Base-by-base conservation (phyloP, 371 early-diverging fungal species). In the Amoeboaphelidium protococcarum region DNA sequence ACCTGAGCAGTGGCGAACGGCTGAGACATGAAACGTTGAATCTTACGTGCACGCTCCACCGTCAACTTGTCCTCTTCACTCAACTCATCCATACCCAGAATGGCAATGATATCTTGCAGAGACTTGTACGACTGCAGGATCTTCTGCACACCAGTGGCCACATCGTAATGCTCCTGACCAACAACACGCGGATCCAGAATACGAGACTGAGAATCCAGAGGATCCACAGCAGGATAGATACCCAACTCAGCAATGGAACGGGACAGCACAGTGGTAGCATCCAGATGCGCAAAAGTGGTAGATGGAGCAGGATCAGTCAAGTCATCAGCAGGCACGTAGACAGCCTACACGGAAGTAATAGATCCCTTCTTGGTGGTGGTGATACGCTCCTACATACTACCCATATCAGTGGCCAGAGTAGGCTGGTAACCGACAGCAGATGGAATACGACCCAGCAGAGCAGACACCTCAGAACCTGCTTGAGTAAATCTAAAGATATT, bases 401-500 rank as follows among this genome's bases (percentile, higher is more conserved):
- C 94, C 86, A 85, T 85, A 64, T 83, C 84, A 42, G 84, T 83
- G 63, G 83, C 79, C 53, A 87, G 74, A 49, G 94, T 92, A 61
- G 94, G 94, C 69, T 92, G 94, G 76, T 92, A 92, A 73, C 94
- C 94, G 72, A 92, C 94, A 70, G 94, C 94, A 50, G 90, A 90
- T 56, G 94, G 91, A 62, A 92, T 92, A 85, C 94, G 91, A 65
- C 90, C 90, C 58, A 92, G 73, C 64, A 92, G 70, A 51, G 94
- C 91, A 65, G 94, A 92, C 58, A 68, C 69, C 50, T 69, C 70
- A 41, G 68, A 68, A 63, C 70, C 70, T 49, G 69, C 69, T 51
- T 69, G 69, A 42, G 68, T 69, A 63, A 68, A 68, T 63, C 89
- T 78, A 86, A 92, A 92, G 80, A 92, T 92, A 82, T 92, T 92